phyloP scores from a whole-genome alignment of 2,329 filamentous ascomycete species.

The Elsinoe necatrix region DNA sequence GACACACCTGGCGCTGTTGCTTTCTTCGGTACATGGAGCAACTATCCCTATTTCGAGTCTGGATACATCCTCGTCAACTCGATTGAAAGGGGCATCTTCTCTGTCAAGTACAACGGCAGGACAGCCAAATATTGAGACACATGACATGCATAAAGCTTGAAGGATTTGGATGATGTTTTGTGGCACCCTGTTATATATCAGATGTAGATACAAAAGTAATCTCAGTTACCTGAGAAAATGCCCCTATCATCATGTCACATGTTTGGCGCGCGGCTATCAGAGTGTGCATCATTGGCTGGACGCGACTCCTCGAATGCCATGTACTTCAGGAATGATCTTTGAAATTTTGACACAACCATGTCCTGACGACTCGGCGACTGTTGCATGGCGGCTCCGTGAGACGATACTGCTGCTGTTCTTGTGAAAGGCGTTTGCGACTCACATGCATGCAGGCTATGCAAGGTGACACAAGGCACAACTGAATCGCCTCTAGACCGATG shows the following conservation, averaged over 20 bases:
- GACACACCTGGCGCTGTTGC: conserved; percentile 29
- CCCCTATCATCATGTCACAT: too few species aligned
- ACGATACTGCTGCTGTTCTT: background rate
- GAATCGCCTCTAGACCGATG: background rate
- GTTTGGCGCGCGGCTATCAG: too few species aligned
- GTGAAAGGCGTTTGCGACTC: background rate
- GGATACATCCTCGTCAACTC: conserved; percentile 46
- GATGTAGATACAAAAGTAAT: too few species aligned
- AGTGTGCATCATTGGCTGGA: too few species aligned
- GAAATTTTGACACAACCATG: too few species aligned
- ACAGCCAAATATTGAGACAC: background rate
- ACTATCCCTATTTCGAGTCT: conserved; percentile 42
- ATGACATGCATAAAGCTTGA: background rate
- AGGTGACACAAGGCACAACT: background rate
- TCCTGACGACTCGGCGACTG: too few species aligned
- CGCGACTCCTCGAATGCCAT: too few species aligned
- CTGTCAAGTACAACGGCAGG: conserved; percentile 33
- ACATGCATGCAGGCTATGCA: background rate
- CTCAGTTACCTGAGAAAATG: too few species aligned
- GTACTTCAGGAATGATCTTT: too few species aligned
- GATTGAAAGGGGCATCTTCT: conserved; percentile 45
- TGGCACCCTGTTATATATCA: too few species aligned
- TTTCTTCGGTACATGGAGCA: conserved; percentile 38
- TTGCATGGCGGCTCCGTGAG: too few species aligned
- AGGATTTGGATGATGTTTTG: too few species aligned